A percentile compares a stretch with the other conserved stretches of the same genome.
Evolutionary conservation across 106 monocot species (phyloP).

Genomic region (Gastrodia elata): DNA sequence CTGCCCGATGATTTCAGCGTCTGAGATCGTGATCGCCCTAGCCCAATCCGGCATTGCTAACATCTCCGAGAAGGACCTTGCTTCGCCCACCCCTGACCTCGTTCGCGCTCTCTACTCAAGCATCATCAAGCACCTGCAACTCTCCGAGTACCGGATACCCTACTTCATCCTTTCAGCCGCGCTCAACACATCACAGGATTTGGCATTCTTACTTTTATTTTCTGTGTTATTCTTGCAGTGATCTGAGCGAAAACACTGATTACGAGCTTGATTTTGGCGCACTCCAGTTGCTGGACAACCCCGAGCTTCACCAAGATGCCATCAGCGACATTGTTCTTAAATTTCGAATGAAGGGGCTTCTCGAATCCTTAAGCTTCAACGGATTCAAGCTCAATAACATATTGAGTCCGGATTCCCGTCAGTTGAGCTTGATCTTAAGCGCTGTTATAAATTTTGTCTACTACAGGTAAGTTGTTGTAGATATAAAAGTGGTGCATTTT

Average conservation of each 20-base stretch:
- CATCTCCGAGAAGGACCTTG: slow-evolving; percentile 23
- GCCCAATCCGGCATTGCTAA: slow-evolving; percentile 14
- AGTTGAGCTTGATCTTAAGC: slow-evolving; percentile 47
- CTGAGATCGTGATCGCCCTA: slow-evolving; percentile 25
- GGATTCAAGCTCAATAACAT: slow-evolving; percentile 46
- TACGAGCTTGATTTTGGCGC: slow-evolving; percentile 51
- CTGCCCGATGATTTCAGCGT: slow-evolving; percentile 19
- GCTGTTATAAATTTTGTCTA: slow-evolving; percentile 52
- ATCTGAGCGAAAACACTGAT: slow-evolving; percentile 29
- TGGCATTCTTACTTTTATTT: not conserved
- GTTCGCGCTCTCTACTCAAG: slow-evolving; percentile 25
- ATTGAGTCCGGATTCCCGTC: slow-evolving; percentile 32
- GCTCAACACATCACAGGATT: not conserved
- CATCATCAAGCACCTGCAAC: slow-evolving; percentile 34
- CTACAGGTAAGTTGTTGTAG: slow-evolving; percentile 28
- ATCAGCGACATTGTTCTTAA: slow-evolving; percentile 27
- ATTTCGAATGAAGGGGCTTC: slow-evolving; percentile 25
- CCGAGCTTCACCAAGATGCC: slow-evolving; percentile 35
- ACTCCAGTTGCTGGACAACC: slow-evolving; percentile 56
- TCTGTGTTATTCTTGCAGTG: slow-evolving; percentile 15
- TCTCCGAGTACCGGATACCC: slow-evolving; percentile 24
- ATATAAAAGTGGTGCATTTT: not conserved
- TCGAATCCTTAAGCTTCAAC: slow-evolving; percentile 22
- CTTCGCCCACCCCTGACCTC: slow-evolving; percentile 26
- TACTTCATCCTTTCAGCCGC: not conserved